Evolutionary conservation across 805 yeast species (phyloP).

Genomic region (Schizosaccharomyces lindneri): DNA sequence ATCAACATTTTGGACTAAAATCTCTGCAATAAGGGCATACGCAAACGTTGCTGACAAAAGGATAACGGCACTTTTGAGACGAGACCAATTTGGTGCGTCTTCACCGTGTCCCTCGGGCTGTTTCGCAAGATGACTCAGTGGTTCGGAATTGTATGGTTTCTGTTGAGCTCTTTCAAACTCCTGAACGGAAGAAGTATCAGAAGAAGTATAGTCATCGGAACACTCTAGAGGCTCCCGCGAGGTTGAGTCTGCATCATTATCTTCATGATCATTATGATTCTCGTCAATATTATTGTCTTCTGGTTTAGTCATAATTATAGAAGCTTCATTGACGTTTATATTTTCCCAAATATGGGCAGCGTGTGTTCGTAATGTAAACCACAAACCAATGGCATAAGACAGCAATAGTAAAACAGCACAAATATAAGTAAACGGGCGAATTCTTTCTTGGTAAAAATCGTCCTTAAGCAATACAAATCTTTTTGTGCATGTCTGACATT

Average conservation of each 20-base stretch:
- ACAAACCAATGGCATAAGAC: constrained; percentile 68
- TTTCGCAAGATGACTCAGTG: not conserved
- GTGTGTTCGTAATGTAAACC: constrained; percentile 85
- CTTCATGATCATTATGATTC: not conserved
- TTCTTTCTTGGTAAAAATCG: constrained; percentile 42
- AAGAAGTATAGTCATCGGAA: not conserved
- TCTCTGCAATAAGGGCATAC: constrained; percentile 85
- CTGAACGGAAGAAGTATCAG: not conserved
- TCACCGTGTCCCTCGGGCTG: constrained; percentile 29
- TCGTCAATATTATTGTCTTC: not conserved
- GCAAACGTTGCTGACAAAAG: constrained; percentile 60
- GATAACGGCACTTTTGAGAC: constrained; percentile 58
- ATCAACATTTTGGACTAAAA: constrained; percentile 78
- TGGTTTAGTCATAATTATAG: not conserved
- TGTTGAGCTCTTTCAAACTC: not conserved
- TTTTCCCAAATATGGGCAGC: constrained; percentile 74
- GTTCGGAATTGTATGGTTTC: not conserved
- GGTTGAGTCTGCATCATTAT: constrained; percentile 6
- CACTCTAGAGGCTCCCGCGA: not conserved
- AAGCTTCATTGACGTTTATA: not conserved
- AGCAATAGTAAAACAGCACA: constrained; percentile 62
- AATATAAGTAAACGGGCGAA: constrained; percentile 57
- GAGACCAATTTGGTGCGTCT: constrained; percentile 94
- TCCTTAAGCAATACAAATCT: constrained; percentile 46
- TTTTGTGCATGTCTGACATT: constrained; percentile 43